phyloP scores from a whole-genome alignment of 768 basidiomycete species.

The Mycena floridula region DNA sequence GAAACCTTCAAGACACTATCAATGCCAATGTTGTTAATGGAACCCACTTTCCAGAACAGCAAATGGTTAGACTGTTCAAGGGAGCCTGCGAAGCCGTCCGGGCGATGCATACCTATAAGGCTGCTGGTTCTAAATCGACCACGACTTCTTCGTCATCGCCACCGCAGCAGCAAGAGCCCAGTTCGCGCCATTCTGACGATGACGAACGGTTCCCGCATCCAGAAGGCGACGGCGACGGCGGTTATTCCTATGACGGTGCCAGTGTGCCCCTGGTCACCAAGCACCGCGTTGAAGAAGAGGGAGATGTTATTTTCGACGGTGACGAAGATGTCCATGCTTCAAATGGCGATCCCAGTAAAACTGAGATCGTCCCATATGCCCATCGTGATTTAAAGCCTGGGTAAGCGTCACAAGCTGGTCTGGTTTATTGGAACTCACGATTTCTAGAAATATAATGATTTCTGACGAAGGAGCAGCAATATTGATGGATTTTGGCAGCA shows the following conservation, averaged over 20 bases:
- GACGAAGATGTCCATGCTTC: slow-evolving; percentile 60
- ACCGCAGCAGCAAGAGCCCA: background rate
- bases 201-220: slow-evolving; percentile 71
- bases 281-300: slow-evolving; percentile 42
- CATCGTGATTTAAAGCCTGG: slow-evolving; percentile 96
- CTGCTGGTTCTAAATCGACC: slow-evolving; percentile 15
- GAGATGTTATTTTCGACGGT: slow-evolving; percentile 70
- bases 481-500: slow-evolving; percentile 97
- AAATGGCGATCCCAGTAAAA: slow-evolving; percentile 27
- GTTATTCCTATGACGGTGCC: slow-evolving; percentile 61
- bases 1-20: slow-evolving; percentile 94
- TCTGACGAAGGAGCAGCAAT: slow-evolving; percentile 89
- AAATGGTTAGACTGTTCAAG: slow-evolving; percentile 85
- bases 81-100: slow-evolving; percentile 92
- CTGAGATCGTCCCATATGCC: slow-evolving; percentile 81
- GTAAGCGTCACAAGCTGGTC: slow-evolving; percentile 38
- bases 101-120: slow-evolving; percentile 88
- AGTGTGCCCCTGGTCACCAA: slow-evolving; percentile 58
- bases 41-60: slow-evolving; percentile 78
- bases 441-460: slow-evolving; percentile 87
- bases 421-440: background rate
- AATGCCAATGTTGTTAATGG: slow-evolving; percentile 80
- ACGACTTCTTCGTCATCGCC: slow-evolving; percentile 16
- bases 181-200: slow-evolving; percentile 40
- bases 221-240: slow-evolving; percentile 68